Evolutionary conservation across 345 rosid species (phyloP).

Genomic region (Xanthoceras sorbifolium): DNA sequence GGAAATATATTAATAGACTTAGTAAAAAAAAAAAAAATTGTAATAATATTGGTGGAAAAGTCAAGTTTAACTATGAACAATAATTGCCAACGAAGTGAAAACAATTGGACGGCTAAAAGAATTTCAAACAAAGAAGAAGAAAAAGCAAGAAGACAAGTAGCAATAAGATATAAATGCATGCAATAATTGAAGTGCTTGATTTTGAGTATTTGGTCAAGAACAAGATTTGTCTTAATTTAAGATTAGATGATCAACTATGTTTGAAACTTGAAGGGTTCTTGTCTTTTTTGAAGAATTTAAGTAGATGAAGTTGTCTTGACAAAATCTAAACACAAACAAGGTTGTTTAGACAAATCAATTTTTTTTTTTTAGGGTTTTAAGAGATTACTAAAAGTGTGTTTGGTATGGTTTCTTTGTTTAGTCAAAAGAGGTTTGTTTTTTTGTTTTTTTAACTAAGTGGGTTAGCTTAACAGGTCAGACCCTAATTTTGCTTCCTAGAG

Average conservation of each 20-base stretch:
- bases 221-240: background rate
- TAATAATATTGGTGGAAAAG: background rate
- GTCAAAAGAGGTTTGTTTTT: no score
- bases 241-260: background rate
- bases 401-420: no score
- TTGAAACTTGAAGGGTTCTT: background rate
- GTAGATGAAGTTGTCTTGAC: conserved; percentile 3
- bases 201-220: background rate
- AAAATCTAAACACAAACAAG: background rate
- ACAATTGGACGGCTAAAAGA: background rate
- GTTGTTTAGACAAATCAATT: no score
- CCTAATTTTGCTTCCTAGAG: no score
- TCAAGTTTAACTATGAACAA: background rate
- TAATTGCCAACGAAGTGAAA: background rate
- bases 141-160: background rate
- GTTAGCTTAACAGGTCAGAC: no score
- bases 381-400: background rate
- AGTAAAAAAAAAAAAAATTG: background rate
- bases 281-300: background rate
- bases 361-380: background rate
- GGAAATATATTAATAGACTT: background rate
- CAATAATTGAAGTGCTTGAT: background rate
- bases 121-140: no score
- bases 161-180: background rate
- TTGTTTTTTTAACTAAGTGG: no score